Base-by-base conservation (phyloP, 305 asterid species). In the Caryopteris hybrid region DNA sequence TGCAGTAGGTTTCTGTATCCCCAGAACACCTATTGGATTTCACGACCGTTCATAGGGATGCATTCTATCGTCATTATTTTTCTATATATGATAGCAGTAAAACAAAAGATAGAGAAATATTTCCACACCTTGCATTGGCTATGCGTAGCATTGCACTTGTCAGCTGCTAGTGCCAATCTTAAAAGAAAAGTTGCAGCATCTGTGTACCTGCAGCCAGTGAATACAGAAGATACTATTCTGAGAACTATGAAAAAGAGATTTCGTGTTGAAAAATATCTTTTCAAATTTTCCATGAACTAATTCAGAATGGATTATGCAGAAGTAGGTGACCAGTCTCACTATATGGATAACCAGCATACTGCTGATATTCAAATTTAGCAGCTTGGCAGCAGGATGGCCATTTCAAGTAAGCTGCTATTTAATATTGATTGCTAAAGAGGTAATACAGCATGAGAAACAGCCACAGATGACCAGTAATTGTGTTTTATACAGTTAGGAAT, bases 91-190 rank as follows among this genome's bases (percentile, higher is more conserved):
- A n/a, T 61, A 38, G 27, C 20, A 46, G 31, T 56, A 42, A 31
- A 58, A 65, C 47, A 54, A 31, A 74, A 61, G 31, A 73, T 31
- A 12, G 51, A 34, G 72, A 36, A 65, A 78, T 71, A 52, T 4
- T 55, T 74, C 62, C 34, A 16, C 69, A 88, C 99, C 97, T 93
- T 91, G 90, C 95, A 74, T 79, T 91, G 99, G 91, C 96, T 93
- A 69, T 93, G 96, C 12, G 90, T 80, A 69, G 96, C 95, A 71
- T 75, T 89, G 85, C 90, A 74, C 78, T 86, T 89, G 74, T 88
- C 96, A 71, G 99, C 99, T 62, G 95, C 90, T 72, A 85, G 73
- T 66, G 96, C 97, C 84, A 57, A 91, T 71, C 82, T 85, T 69
- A 87, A 73, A 54, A 83, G 84, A 70, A 81, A 71, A 63, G 84